A percentile compares a stretch with the other conserved stretches of the same genome.
These are phyloP conservation scores for Arachis monticola DNA, from an alignment of 331 rosid species.

Conservation along the genomic window DNA sequence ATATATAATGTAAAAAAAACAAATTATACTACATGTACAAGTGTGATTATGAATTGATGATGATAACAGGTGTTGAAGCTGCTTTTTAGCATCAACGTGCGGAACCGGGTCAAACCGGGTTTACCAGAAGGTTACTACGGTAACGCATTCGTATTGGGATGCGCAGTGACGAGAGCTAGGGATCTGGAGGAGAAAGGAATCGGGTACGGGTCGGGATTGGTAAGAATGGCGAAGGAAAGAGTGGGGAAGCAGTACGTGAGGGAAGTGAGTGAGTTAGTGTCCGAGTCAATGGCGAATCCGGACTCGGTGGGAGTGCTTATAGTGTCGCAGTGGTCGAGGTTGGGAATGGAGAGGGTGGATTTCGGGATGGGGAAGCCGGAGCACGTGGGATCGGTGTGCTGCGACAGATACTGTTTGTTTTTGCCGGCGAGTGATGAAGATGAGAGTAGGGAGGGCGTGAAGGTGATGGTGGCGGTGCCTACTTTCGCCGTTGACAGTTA, in stretches of 20 bases:
- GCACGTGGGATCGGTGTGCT: slow-evolving; percentile 69
- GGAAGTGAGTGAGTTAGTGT: slow-evolving; percentile 60
- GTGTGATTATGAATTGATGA: background rate
- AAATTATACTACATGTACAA: too few relatives aligned
- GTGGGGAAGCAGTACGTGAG: slow-evolving; percentile 73
- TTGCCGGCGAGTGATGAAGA: slow-evolving; percentile 60
- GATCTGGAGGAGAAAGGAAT: slow-evolving; percentile 62
- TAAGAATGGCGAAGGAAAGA: slow-evolving; percentile 69
- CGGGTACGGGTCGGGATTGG: slow-evolving; percentile 55
- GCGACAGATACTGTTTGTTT: slow-evolving; percentile 82
- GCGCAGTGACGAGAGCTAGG: slow-evolving; percentile 61
- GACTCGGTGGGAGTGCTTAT: slow-evolving; percentile 85
- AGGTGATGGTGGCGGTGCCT: slow-evolving; percentile 72
- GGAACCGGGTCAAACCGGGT: slow-evolving; percentile 71
- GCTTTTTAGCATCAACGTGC: slow-evolving; percentile 73
- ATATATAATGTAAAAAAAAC: too few relatives aligned
- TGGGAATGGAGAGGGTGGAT: slow-evolving; percentile 80
- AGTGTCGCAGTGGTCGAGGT: slow-evolving; percentile 90
- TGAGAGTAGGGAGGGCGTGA: slow-evolving; percentile 53
- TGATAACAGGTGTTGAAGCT: slow-evolving; percentile 57
- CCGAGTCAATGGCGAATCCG: slow-evolving; percentile 66
- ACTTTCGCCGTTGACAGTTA: slow-evolving; percentile 56
- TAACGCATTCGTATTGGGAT: slow-evolving; percentile 81
- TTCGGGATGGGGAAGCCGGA: slow-evolving; percentile 56
- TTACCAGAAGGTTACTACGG: slow-evolving; percentile 83